These are phyloP conservation scores for Leishmania tarentolae DNA, from an alignment of 208 protist genomes.

Conservation along the genomic window DNA sequence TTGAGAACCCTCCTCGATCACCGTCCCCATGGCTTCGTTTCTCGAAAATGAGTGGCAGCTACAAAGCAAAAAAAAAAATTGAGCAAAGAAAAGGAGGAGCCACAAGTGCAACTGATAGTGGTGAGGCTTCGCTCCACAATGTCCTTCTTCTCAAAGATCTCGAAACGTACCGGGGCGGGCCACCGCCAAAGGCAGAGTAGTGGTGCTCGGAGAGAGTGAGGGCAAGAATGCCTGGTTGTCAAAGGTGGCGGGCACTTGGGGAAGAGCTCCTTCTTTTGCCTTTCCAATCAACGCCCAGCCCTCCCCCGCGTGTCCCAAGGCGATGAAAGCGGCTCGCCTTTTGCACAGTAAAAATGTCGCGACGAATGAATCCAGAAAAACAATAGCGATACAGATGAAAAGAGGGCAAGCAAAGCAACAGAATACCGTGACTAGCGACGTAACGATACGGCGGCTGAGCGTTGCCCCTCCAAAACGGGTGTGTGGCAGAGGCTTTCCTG, in stretches of 20 bases:
- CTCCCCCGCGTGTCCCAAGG: not conserved
- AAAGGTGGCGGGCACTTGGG: no score
- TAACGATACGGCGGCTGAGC: not conserved
- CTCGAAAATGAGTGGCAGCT: not conserved
- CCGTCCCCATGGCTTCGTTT: constrained; percentile 21
- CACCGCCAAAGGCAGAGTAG: not conserved
- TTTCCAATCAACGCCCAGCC: not conserved
- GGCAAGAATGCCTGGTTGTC: no score
- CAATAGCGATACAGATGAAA: not conserved
- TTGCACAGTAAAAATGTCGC: not conserved
- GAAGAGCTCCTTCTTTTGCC: no score
- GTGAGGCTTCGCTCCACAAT: not conserved
- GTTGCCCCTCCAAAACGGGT: not conserved
- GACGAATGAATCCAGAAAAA: not conserved
- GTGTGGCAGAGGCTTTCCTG: not conserved
- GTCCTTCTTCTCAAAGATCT: not conserved
- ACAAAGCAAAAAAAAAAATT: not conserved
- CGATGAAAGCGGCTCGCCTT: not conserved
- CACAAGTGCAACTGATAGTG: not conserved
- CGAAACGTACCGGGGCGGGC: not conserved
- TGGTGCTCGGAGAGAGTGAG: no score
- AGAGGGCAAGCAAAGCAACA: not conserved
- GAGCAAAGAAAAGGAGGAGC: not conserved
- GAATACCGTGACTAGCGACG: not conserved
- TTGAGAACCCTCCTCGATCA: constrained; percentile 17